Base-by-base conservation (phyloP, 1,284 basidiomycete genomes). In the Melampsora larici-populina region DNA sequence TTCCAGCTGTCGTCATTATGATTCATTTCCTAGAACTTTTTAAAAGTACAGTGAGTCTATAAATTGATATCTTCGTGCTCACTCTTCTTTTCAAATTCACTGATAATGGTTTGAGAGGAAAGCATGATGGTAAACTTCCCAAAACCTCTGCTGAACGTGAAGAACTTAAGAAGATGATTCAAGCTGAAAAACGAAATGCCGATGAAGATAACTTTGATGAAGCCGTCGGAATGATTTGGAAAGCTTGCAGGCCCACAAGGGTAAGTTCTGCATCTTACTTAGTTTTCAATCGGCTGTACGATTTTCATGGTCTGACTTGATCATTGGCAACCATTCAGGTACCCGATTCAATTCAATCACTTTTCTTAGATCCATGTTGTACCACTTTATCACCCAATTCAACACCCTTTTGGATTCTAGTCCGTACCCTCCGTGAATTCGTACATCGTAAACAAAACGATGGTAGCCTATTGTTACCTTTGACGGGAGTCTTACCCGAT, bases 161-260 rank as follows among this genome's bases (percentile, higher is more conserved):
- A 79, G 89, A 88, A 26, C 96, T 98, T 86, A 93, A 94, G 82
- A 86, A 88, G 70, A 79, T 79, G 9, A 86, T 95, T 73, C 84
- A 85, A 46, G 85, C 84, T 1, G 88, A 89, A 86, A 89, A 88
- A 81, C 83, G 87, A 78, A 92, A 93, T 81, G 82, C 85, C 0
- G 96, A 99, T 83, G 92, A 96, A 81, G 96, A 99, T 85, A 98
- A 98, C 85, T 94, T 94, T 83, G 95, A 97, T 80, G 94, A 97
- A 84, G 94, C 94, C 0, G 88, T 91, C 80, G 87, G 89, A 1
- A 78, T 82, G 24, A 80, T 78, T 46, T 78, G 81, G 72, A 80
- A 82, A 29, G 77, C 81, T 21, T 81, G 81, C 90, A 94, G 84
- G 90, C 91, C 0, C 91, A 91, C 83, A 88, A 26, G 31, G 13